A percentile compares a stretch with the other conserved stretches of the same genome.
Conservation (phyloP, 306 rosid species). For the Rosa rugosa region DNA sequence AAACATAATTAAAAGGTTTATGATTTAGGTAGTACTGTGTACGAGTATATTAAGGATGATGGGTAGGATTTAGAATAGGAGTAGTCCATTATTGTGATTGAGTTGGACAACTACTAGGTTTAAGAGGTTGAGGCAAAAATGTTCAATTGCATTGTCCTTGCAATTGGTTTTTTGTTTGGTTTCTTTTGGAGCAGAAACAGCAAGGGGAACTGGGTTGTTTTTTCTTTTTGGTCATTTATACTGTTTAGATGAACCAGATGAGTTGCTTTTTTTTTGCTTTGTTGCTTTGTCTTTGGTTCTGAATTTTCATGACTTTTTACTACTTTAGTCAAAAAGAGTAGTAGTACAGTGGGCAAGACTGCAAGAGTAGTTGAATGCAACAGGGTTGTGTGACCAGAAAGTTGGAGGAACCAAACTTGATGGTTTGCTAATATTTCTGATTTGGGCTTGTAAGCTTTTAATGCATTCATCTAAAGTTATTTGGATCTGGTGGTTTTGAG, state of each 20-base stretch:
- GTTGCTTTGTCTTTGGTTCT: constrained; percentile 39
- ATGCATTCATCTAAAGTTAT: neutral
- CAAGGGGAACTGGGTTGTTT: constrained; percentile 4
- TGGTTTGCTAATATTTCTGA: neutral
- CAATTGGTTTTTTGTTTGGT: neutral
- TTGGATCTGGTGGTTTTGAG: neutral
- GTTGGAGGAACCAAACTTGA: neutral
- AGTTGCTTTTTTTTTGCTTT: constrained; percentile 45
- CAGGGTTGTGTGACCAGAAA: neutral
- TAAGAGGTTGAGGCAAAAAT: neutral
- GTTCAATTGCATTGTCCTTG: constrained; percentile 2
- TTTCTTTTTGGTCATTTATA: constrained; percentile 1
- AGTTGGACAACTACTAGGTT: neutral
- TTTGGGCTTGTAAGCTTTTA: neutral
- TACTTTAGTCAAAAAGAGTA: constrained; percentile 24
- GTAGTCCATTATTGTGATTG: neutral
- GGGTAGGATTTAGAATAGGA: neutral
- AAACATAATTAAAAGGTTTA: neutral
- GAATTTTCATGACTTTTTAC: constrained; percentile 20
- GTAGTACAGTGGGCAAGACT: constrained; percentile 14
- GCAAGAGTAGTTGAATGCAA: constrained; percentile 15
- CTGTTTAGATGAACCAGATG: constrained; percentile 1
- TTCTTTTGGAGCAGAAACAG: neutral
- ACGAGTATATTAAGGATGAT: neutral
- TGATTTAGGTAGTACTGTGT: neutral